Percentiles rank a stretch among this genome's conserved stretches.
phyloP scores from a whole-genome alignment of 768 basidiomycete species.

The Udeniomyces megalosporus region DNA sequence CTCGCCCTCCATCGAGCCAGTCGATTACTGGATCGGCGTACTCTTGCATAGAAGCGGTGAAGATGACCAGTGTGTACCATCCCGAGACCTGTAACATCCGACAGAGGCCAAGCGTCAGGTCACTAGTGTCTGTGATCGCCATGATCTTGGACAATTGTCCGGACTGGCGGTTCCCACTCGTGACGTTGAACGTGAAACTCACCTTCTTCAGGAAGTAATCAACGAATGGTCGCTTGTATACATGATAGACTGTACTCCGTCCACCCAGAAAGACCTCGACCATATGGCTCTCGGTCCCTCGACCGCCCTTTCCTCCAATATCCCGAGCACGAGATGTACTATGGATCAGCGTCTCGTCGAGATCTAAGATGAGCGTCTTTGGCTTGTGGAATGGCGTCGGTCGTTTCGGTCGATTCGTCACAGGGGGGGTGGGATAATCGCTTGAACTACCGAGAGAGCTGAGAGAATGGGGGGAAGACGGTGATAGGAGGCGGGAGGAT shows the following conservation, averaged over 20 bases:
- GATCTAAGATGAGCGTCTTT: slow-evolving; percentile 90
- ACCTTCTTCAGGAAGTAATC: slow-evolving; percentile 88
- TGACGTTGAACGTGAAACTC: slow-evolving; percentile 14
- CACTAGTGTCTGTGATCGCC: no score
- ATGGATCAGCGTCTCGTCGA: slow-evolving; percentile 97
- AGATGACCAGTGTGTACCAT: slow-evolving; percentile 98
- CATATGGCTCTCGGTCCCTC: slow-evolving; percentile 56
- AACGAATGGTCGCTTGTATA: slow-evolving; percentile 94
- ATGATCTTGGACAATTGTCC: no score
- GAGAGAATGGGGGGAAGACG: not conserved
- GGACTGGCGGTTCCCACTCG: not conserved
- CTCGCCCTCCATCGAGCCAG: slow-evolving; percentile 90
- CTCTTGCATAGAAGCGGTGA: slow-evolving; percentile 97
- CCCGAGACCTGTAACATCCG: slow-evolving; percentile 65
- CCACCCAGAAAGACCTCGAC: slow-evolving; percentile 87
- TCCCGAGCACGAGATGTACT: slow-evolving; percentile 58
- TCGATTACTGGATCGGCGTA: slow-evolving; percentile 99
- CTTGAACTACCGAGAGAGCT: not conserved
- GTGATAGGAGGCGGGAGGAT: not conserved
- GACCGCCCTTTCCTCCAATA: slow-evolving; percentile 30
- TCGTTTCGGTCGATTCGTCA: not conserved
- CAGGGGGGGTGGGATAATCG: no score
- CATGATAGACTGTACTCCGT: slow-evolving; percentile 81
- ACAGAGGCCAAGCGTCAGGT: not conserved
- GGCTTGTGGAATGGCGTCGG: slow-evolving; percentile 55